Conservation (phyloP, 192 early-diverging fungal genomes). For the Linnemannia zychae region DNA sequence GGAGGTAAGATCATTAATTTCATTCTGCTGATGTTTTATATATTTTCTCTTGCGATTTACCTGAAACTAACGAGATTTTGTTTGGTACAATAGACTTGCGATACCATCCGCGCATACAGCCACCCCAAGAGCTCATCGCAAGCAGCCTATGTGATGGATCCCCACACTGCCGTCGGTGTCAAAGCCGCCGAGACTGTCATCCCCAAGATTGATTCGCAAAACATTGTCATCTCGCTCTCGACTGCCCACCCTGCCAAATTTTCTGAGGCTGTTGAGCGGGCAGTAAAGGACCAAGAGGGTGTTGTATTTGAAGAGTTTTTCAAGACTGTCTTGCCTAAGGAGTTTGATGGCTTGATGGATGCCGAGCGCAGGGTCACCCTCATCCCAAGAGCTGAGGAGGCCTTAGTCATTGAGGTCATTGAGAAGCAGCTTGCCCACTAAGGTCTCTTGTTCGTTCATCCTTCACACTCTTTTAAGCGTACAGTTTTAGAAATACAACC, state of each 20-base stretch:
- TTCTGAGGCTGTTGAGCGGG: constrained; percentile 88
- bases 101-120: constrained; percentile 81
- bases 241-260: constrained; percentile 99
- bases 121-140: constrained; percentile 58
- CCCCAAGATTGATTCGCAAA: constrained; percentile 23
- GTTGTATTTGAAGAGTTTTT: constrained; percentile 69
- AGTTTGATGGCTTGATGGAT: constrained; percentile 79
- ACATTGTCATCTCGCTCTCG: constrained; percentile 74
- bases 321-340: constrained; percentile 72
- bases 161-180: constrained; percentile 97
- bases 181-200: constrained; percentile 76
- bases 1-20: constrained; percentile 40
- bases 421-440: constrained; percentile 61
- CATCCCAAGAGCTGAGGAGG: constrained; percentile 64
- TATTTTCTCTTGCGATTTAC: constrained; percentile 1
- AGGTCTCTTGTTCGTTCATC: not conserved
- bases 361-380: constrained; percentile 73
- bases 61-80: constrained; percentile 8
- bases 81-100: constrained; percentile 67
- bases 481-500: no score
- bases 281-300: constrained; percentile 66
- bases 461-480: not conserved
- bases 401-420: constrained; percentile 66
- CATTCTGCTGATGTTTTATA: not conserved
- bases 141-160: constrained; percentile 88